Evolutionary conservation across 2,329 filamentous ascomycete genomes (phyloP), one percentile per base, ranked within the genome.

Genomic region (Sclerotiophoma versabilis): DNA sequence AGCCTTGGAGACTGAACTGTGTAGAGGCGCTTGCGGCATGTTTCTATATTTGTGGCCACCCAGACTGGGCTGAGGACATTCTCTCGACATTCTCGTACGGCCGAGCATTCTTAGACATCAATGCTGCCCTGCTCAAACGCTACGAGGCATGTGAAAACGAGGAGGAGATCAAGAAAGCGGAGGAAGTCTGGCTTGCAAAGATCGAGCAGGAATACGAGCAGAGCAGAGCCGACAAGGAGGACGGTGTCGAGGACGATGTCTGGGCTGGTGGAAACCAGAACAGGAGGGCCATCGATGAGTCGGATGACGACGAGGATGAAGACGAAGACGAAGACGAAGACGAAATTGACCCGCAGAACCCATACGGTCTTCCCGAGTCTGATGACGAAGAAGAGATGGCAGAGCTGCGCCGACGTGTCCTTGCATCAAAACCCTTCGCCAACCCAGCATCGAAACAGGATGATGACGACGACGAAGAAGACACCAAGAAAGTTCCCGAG

Each of bases 241-340:
- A 82, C 15, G 79, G 77, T 15, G 76, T 61, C 1, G 80, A 77
- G 36, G 85, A 87, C 48, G 92, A 96, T 77, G 87, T 91, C 53
- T 98, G 93, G 95, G 89, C 87, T n/a, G 88, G 86, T 10, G 93
- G 93, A 6, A 98, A 98, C 67, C 86, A 89, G 65, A 98, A 98
- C 69, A 83, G 89, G 58, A 78, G 84, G 66, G 76, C 69, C 58
- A 66, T 76, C 59, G 67, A 76, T 49, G 64, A 77, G 51, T 69
- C 75, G n/a, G 64, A 76, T 4, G 84, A 86, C 2, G 82, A 84
- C 5, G 56, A 70, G 76, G 75, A 77, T 3, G 74, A 81, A 76
- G 75, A 77, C 4, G 74, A 81, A 0, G 58, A 67, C 2, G 65
- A 75, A 15, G 70, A 72, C 2, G 75, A 79, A 19, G 72, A 76